phyloP scores from a whole-genome alignment of 305 asterid species.

The Fraxinus platypoda region DNA sequence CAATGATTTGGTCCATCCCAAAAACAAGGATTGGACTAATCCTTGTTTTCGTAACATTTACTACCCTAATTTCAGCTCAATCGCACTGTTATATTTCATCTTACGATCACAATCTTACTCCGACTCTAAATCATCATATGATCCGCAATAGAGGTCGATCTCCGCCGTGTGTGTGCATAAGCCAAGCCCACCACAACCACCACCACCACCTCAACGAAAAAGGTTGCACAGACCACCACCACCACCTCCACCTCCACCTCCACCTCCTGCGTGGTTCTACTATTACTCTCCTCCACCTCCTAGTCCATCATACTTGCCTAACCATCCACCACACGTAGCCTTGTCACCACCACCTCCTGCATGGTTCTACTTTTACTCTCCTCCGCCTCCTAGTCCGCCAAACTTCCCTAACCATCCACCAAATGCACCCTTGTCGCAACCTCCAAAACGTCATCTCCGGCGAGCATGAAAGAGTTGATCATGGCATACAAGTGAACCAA shows the following conservation, averaged over 20 bases:
- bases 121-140: not conserved
- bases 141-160: not conserved
- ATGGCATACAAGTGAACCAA: not conserved
- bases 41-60: not conserved
- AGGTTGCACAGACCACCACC: not conserved
- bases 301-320: constrained; percentile 16
- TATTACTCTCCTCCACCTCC: constrained; percentile 33
- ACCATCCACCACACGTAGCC: not conserved
- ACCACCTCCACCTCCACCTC: constrained; percentile 21
- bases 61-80: not conserved
- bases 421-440: not conserved
- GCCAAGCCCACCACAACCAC: not conserved
- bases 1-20: constrained; percentile 15
- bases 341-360: constrained; percentile 24
- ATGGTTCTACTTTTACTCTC: constrained; percentile 27
- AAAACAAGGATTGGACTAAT: not conserved
- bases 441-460: not conserved
- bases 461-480: not conserved
- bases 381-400: constrained; percentile 30
- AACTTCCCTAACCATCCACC: constrained; percentile 10
- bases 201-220: constrained; percentile 4
- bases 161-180: not conserved
- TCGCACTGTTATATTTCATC: not conserved
- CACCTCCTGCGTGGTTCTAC: constrained; percentile 27
- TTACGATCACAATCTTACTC: not conserved